Conservation (phyloP, 2,329 filamentous ascomycete genomes). For the Pseudogymnoascus sp. region DNA sequence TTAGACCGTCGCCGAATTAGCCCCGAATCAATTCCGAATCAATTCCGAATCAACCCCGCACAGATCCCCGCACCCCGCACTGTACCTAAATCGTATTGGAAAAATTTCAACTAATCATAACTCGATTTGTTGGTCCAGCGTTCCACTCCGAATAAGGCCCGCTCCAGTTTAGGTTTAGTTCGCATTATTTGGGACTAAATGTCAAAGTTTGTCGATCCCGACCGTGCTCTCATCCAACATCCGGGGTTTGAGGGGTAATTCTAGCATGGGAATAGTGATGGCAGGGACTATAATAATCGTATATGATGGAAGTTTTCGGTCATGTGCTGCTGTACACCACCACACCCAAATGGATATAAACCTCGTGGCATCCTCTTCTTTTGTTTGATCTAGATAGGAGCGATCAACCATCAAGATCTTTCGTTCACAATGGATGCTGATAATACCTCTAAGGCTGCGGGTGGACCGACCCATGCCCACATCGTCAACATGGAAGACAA, state of each 20-base stretch:
- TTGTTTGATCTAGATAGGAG: neutral
- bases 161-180: neutral
- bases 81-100: neutral
- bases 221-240: neutral
- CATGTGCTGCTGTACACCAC: neutral
- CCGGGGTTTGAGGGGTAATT: slow-evolving; percentile 3
- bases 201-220: neutral
- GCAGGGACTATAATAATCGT: neutral
- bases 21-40: neutral
- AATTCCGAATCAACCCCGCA: slow-evolving; percentile 1
- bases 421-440: neutral
- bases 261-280: neutral
- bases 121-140: neutral
- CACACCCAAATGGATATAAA: neutral
- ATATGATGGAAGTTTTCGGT: neutral
- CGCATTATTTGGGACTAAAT: neutral
- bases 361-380: neutral
- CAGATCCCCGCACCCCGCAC: neutral
- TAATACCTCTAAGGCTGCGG: neutral
- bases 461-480: neutral
- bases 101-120: neutral
- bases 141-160: neutral
- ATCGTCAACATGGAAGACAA: neutral
- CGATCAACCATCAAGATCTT: neutral
- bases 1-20: neutral